These are phyloP conservation scores for Moricandia moricandioides DNA, from an alignment of 345 rosid genomes.

Conservation along the genomic window DNA sequence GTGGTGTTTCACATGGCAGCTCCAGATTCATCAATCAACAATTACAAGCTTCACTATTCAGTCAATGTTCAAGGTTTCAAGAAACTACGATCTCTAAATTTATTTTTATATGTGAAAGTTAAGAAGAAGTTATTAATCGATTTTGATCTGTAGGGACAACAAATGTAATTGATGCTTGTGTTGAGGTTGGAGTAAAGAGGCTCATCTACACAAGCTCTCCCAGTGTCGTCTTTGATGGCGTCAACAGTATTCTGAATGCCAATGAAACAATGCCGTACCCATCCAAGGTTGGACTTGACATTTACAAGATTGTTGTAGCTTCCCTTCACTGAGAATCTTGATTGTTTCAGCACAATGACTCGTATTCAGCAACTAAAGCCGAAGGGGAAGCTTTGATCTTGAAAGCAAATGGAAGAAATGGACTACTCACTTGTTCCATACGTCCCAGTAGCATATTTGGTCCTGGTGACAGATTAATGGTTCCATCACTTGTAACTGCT, in stretches of 20 bases:
- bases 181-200: slow-evolving; percentile 70
- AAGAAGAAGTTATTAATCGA: neutral
- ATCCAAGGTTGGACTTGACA: slow-evolving; percentile 36
- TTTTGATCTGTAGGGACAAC: slow-evolving; percentile 52
- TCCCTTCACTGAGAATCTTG: neutral
- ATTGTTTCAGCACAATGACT: slow-evolving; percentile 71
- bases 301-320: too few species aligned
- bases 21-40: slow-evolving; percentile 87
- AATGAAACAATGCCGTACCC: slow-evolving; percentile 75
- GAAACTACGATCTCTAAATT: neutral
- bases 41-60: slow-evolving; percentile 70
- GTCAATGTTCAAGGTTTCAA: slow-evolving; percentile 80
- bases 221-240: slow-evolving; percentile 89
- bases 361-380: slow-evolving; percentile 86
- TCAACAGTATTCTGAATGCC: slow-evolving; percentile 56
- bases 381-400: slow-evolving; percentile 74
- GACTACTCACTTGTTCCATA: slow-evolving; percentile 84
- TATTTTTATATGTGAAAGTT: neutral
- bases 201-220: slow-evolving; percentile 94
- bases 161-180: slow-evolving; percentile 83
- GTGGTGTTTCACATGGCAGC: slow-evolving; percentile 98
- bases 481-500: slow-evolving; percentile 79
- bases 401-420: slow-evolving; percentile 67
- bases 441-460: slow-evolving; percentile 96
- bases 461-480: slow-evolving; percentile 83